Evolutionary conservation across 148 eudicot species (phyloP), one percentile per base, ranked within the genome.

Genomic region (Heliamphora exappendiculata): DNA sequence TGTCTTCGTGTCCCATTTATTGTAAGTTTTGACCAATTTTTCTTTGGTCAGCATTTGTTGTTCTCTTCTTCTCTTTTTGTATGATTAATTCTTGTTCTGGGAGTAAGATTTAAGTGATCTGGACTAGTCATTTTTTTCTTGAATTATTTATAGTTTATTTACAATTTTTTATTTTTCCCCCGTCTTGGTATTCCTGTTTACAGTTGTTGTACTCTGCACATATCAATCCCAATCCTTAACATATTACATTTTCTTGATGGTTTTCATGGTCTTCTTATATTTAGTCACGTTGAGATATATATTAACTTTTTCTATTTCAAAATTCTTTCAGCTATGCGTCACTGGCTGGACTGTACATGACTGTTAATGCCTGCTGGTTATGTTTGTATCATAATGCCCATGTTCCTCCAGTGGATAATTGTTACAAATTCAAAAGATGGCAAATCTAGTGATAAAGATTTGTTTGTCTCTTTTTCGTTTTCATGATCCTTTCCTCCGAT

Each of bases 401-500:
- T 69, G 44, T 41, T 34, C 29, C 42, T 33, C 59, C 26, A 26
- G 11, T 36, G 36, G 8, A 5, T 13, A 29, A 31, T 0, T 11
- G 24, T 49, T 67, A 49, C 29, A 47, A 51, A 45, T 51, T 71
- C 63, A 20, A 47, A 67, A 53, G 62, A 67, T 70, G 77, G 31
- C 20, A 44, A 53, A 45, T 67, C 47, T 63, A 60, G 28, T 19
- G 42, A 45, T 42, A 26, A 83, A 54, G 70, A 59, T 60, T 31
- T 31, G 50, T 34, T 34, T 68, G 13, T 60, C 45, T 34, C 22
- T 67, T 65, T 60, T 44, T 66, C 59, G 24, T 67, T 76, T 67
- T 33, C 64, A 22, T 11, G 14, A 2, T 50, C 67, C 79, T 22
- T 71, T 79, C 7, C 44, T 77, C 59, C 60, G 57, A 70, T 69